phyloP scores from a whole-genome alignment of 2,329 filamentous ascomycete species.

The Fusarium sp. region DNA sequence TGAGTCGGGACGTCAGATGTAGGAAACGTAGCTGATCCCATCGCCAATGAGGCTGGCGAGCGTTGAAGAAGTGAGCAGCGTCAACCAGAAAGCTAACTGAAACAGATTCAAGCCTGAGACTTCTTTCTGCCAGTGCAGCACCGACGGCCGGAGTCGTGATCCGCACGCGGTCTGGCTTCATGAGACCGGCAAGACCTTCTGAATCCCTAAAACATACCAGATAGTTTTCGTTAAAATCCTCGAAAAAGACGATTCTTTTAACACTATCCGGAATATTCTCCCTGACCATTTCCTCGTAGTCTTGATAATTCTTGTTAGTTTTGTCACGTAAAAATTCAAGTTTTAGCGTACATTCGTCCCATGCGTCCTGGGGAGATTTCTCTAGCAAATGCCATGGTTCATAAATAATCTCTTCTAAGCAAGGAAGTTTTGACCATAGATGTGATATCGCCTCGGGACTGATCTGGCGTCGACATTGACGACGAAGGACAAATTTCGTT shows the following conservation, averaged over 20 bases:
- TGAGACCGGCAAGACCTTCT: too few relatives aligned
- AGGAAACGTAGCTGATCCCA: too few relatives aligned
- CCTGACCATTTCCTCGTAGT: not conserved
- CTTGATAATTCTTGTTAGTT: slow-evolving; percentile 3
- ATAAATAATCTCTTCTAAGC: slow-evolving; percentile 9
- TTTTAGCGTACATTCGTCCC: slow-evolving; percentile 3
- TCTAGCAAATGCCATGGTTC: slow-evolving; percentile 21
- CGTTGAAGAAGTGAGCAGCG: too few relatives aligned
- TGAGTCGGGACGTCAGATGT: too few relatives aligned
- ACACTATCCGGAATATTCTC: slow-evolving; percentile 33
- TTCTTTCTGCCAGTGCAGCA: too few relatives aligned
- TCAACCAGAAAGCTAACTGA: too few relatives aligned
- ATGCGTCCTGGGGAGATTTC: accelerated
- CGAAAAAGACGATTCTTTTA: slow-evolving; percentile 21
- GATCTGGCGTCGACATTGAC: slow-evolving; percentile 23
- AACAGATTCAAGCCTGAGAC: too few relatives aligned
- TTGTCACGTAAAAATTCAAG: not conserved
- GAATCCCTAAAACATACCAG: slow-evolving; percentile 8
- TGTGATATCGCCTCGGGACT: not conserved
- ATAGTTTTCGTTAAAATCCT: slow-evolving; percentile 31
- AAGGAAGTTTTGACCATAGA: slow-evolving; percentile 17
- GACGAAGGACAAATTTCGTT: slow-evolving; percentile 20
- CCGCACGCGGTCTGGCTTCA: too few relatives aligned
- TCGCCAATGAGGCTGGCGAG: too few relatives aligned
- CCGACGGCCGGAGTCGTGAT: too few relatives aligned